Evolutionary conservation across 2,329 filamentous ascomycete species (phyloP).

Genomic region (Huntiella savannae): DNA sequence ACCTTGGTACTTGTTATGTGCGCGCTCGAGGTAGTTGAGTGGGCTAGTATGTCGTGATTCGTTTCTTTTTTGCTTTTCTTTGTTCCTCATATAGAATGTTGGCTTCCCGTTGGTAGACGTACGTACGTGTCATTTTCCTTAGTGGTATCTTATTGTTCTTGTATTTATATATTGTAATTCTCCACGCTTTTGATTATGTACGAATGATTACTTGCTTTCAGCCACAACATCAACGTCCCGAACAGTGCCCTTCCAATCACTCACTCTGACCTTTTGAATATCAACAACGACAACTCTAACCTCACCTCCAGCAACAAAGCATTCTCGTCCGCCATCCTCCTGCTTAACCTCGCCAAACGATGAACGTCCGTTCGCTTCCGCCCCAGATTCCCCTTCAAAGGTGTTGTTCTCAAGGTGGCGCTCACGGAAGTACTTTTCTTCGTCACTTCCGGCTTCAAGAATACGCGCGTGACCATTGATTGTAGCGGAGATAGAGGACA

Average conservation of each 20-base stretch:
- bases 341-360: slow-evolving; percentile 20
- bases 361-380: neutral
- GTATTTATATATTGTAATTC: too few species aligned
- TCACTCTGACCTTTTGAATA: slow-evolving; percentile 70
- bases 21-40: slow-evolving; percentile 81
- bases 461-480: slow-evolving; percentile 77
- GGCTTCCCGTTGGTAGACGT: neutral
- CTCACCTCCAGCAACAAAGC: slow-evolving; percentile 63
- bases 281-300: slow-evolving; percentile 74
- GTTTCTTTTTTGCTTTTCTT: neutral
- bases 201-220: neutral
- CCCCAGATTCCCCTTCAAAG: slow-evolving; percentile 31
- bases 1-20: slow-evolving; percentile 80
- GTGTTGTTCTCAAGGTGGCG: slow-evolving; percentile 85
- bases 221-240: slow-evolving; percentile 31
- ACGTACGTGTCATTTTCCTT: neutral
- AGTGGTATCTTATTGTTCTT: neutral
- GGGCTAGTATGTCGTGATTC: slow-evolving; percentile 32
- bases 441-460: slow-evolving; percentile 51
- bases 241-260: slow-evolving; percentile 88
- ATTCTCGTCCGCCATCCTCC: slow-evolving; percentile 36
- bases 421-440: slow-evolving; percentile 68
- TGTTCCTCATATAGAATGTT: neutral
- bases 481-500: slow-evolving; percentile 78
- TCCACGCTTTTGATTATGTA: too few species aligned